Evolutionary conservation across 2,329 filamentous ascomycete species (phyloP).

Genomic region (Fusarium humuli): DNA sequence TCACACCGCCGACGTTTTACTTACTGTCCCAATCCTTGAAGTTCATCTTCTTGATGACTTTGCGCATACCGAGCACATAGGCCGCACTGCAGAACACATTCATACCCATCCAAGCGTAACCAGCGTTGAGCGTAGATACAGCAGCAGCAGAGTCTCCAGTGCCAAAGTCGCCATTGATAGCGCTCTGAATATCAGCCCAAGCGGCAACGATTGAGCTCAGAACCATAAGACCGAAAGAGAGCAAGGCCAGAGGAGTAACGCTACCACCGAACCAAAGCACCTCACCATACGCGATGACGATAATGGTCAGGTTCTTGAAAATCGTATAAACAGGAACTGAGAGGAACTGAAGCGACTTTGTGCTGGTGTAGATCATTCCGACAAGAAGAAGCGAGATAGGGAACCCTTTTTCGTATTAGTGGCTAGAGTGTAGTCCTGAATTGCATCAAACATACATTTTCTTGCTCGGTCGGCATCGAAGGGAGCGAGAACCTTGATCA

Average conservation of each 20-base stretch:
- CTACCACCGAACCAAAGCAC: conserved; percentile 97
- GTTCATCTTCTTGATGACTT: conserved; percentile 99
- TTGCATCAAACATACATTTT: conserved; percentile 74
- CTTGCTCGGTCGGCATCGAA: conserved; percentile 91
- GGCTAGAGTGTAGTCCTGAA: neutral
- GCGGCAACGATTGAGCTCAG: conserved; percentile 93
- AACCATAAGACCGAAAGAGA: conserved; percentile 97
- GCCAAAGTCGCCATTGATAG: conserved; percentile 71
- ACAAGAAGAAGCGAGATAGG: conserved; percentile 95
- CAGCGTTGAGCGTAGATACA: conserved; percentile 90
- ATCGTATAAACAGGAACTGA: conserved; percentile 99
- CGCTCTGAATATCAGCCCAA: conserved; percentile 96
- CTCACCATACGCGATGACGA: conserved; percentile 97
- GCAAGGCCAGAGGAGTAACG: conserved; percentile 85
- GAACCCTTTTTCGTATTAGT: conserved; percentile 74
- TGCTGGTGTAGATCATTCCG: conserved; percentile 98
- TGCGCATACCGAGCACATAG: conserved; percentile 93
- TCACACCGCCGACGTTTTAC: conserved; percentile 54
- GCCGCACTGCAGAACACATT: conserved; percentile 96
- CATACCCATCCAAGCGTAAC: conserved; percentile 97
- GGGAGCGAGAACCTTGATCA: conserved; percentile 83
- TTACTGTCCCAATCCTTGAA: conserved; percentile 99
- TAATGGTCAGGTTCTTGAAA: conserved; percentile 99
- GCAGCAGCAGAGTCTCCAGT: conserved; percentile 74
- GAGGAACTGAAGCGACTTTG: conserved; percentile 94